These are phyloP conservation scores for Tuber borchii DNA, from an alignment of 495 filamentous ascomycete genomes.

Conservation along the genomic window DNA sequence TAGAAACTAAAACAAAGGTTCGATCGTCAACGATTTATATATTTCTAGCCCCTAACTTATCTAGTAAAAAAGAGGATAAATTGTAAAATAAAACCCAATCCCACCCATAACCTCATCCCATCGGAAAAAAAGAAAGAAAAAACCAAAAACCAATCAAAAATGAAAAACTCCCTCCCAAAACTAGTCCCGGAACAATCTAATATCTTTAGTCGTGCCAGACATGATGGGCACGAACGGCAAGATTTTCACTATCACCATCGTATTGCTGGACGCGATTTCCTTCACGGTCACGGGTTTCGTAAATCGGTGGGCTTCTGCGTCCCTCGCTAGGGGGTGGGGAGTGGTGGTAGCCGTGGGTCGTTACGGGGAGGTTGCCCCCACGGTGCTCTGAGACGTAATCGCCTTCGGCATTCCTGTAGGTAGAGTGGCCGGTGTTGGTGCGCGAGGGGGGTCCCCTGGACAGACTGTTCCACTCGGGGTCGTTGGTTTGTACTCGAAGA, in stretches of 20 bases:
- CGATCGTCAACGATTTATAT: background rate
- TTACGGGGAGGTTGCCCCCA: background rate
- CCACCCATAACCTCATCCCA: background rate
- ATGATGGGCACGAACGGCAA: background rate
- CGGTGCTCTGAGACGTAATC: background rate
- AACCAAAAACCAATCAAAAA: constrained; percentile 5
- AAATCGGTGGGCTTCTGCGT: background rate
- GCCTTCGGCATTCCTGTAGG: background rate
- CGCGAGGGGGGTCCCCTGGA: background rate
- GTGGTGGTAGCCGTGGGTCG: background rate
- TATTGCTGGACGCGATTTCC: background rate
- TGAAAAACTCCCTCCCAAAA: background rate
- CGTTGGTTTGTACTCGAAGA: background rate
- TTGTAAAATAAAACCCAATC: background rate
- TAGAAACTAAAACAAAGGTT: background rate
- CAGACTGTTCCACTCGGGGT: background rate
- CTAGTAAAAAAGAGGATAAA: background rate
- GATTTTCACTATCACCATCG: background rate
- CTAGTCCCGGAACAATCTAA: background rate
- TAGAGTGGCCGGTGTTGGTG: background rate
- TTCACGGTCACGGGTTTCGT: background rate
- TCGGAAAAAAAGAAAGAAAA: background rate
- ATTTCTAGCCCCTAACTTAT: background rate
- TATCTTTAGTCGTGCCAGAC: background rate
- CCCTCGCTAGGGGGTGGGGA: background rate